A percentile compares a stretch with the other conserved stretches of the same genome.
Evolutionary conservation across 768 basidiomycete species (phyloP).

Genomic region (Russula virescens): DNA sequence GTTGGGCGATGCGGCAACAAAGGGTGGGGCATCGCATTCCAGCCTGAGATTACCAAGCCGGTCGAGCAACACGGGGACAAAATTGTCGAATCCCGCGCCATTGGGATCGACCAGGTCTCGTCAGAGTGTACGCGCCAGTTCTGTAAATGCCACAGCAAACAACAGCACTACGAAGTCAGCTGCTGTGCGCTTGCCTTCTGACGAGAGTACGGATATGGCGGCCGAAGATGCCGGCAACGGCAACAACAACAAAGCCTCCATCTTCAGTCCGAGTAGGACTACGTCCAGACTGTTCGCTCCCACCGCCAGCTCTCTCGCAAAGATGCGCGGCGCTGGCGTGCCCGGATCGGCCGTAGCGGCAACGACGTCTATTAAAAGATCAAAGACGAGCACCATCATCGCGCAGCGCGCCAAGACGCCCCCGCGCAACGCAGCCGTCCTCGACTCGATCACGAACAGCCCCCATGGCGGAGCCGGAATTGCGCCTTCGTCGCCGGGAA

Average conservation of each 20-base stretch:
- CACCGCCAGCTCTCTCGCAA: constrained; percentile 27
- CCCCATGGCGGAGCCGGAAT: constrained; percentile 20
- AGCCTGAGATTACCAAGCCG: neutral
- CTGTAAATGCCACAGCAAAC: constrained; percentile 24
- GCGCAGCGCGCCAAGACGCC: constrained; percentile 18
- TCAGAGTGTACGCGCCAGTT: constrained; percentile 24
- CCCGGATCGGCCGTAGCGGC: neutral
- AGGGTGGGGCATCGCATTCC: constrained; percentile 9
- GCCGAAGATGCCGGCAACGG: neutral
- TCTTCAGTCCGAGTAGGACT: constrained; percentile 24
- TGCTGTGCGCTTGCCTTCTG: neutral
- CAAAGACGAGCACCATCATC: constrained; percentile 18
- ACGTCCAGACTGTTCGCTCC: constrained; percentile 25
- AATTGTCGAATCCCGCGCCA: constrained; percentile 10
- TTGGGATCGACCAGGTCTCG: constrained; percentile 16
- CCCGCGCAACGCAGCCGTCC: constrained; percentile 22
- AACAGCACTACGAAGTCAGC: constrained; percentile 8
- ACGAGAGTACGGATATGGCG: neutral
- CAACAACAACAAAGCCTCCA: constrained; percentile 9
- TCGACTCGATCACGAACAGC: constrained; percentile 35
- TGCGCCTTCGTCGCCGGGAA: constrained; percentile 26
- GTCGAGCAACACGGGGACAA: constrained; percentile 10
- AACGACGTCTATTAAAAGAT: constrained; percentile 7
- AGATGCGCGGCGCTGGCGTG: constrained; percentile 11
- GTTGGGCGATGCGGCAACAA: constrained; percentile 18